Evolutionary conservation across 2,329 filamentous ascomycete genomes (phyloP).

Genomic region (Alternaria metachromatica): DNA sequence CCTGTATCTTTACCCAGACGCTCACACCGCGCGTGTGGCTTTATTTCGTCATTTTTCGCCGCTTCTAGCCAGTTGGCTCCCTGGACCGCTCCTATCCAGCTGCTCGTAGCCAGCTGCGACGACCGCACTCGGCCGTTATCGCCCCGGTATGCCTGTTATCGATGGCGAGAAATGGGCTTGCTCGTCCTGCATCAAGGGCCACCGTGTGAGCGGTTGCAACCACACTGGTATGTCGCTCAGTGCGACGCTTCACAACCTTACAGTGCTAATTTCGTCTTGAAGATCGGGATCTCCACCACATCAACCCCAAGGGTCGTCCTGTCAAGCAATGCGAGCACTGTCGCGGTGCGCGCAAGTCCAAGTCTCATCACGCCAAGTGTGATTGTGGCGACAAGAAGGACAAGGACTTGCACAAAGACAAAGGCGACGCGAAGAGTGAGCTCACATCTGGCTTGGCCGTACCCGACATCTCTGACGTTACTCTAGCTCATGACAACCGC

Average conservation of each 20-base stretch:
- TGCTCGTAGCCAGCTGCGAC: constrained; percentile 36
- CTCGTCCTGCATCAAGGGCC: constrained; percentile 96
- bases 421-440: constrained; percentile 50
- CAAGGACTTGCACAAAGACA: constrained; percentile 58
- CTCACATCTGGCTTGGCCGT: constrained; percentile 39
- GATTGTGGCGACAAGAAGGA: constrained; percentile 94
- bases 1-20: constrained; percentile 27
- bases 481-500: constrained; percentile 47
- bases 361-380: constrained; percentile 92
- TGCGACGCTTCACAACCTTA: constrained; percentile 9
- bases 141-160: constrained; percentile 48
- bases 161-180: constrained; percentile 98
- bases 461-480: constrained; percentile 40
- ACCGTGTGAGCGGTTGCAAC: constrained; percentile 98
- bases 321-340: constrained; percentile 98
- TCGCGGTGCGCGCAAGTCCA: constrained; percentile 93
- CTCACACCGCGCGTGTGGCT: constrained; percentile 21
- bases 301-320: constrained; percentile 96
- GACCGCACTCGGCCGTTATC: constrained; percentile 44
- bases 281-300: constrained; percentile 92
- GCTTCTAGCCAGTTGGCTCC: constrained; percentile 19
- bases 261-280: constrained; percentile 28
- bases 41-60: constrained; percentile 22
- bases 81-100: constrained; percentile 23
- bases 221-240: constrained; percentile 74